These are phyloP conservation scores for Colletotrichum gloeosporioides DNA, from an alignment of 2,329 filamentous ascomycete species.

Conservation along the genomic window DNA sequence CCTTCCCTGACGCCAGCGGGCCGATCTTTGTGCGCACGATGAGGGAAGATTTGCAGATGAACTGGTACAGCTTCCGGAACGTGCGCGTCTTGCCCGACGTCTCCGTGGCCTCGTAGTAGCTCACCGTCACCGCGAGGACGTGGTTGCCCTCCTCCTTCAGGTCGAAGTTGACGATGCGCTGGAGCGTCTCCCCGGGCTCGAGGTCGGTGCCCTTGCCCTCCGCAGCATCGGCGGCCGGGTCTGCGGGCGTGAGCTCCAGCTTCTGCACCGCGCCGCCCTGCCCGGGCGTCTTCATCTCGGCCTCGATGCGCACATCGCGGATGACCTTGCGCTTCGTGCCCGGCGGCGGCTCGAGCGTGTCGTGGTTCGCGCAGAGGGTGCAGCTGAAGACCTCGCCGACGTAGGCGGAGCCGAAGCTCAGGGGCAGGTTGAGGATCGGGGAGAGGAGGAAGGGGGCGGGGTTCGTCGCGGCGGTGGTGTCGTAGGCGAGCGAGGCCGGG, in stretches of 20 bases:
- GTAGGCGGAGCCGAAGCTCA: conserved; percentile 92
- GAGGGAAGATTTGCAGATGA: conserved; percentile 87
- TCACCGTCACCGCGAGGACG: conserved; percentile 90
- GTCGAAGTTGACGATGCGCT: conserved; percentile 84
- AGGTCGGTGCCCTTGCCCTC: conserved; percentile 51
- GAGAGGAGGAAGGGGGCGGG: conserved; percentile 61
- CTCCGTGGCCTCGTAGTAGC: conserved; percentile 87
- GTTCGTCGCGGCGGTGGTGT: conserved; percentile 46
- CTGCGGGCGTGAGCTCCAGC: conserved; percentile 60
- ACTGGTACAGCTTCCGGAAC: conserved; percentile 96
- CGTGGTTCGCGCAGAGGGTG: conserved; percentile 95
- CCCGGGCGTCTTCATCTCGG: conserved; percentile 94
- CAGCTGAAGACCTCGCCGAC: conserved; percentile 96
- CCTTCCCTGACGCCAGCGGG: conserved; percentile 50
- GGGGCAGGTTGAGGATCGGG: conserved; percentile 80
- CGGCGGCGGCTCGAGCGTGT: conserved; percentile 46
- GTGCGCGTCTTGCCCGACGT: conserved; percentile 76
- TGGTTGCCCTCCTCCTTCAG: conserved; percentile 95
- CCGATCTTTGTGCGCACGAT: conserved; percentile 91
- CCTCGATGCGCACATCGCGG: conserved; percentile 80
- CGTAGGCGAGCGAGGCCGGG: conserved; percentile 78
- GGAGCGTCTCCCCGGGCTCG: conserved; percentile 70
- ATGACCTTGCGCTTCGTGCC: conserved; percentile 54
- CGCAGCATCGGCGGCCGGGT: background rate
- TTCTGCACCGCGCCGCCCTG: conserved; percentile 60